Evolutionary conservation across 768 basidiomycete genomes (phyloP).

Genomic region (Clitopilus passeckerianus): DNA sequence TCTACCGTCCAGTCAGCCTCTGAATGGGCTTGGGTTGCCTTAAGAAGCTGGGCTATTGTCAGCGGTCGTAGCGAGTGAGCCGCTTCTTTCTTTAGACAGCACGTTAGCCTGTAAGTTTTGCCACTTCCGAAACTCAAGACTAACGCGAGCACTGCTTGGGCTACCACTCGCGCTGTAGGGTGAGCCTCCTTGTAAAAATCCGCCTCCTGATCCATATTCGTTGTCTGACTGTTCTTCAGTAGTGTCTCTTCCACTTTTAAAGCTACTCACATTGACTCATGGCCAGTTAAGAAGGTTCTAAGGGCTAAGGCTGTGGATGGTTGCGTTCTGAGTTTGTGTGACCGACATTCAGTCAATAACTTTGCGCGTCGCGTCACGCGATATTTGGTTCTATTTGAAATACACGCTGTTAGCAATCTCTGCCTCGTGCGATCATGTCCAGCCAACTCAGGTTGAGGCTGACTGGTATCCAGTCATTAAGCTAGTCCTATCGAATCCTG

Average conservation of each 20-base stretch:
- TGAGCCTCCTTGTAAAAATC: slow-evolving; percentile 56
- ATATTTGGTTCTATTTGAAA: neutral
- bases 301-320: neutral
- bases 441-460: neutral
- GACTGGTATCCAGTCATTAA: too few relatives aligned
- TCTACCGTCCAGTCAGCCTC: slow-evolving; percentile 90
- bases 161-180: slow-evolving; percentile 56
- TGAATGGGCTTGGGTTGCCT: slow-evolving; percentile 77
- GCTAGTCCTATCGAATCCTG: too few relatives aligned
- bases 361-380: neutral
- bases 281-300: neutral
- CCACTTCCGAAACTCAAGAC: slow-evolving; percentile 4
- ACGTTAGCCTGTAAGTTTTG: neutral
- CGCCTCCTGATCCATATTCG: slow-evolving; percentile 45
- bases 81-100: slow-evolving; percentile 25
- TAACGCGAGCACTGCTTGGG: slow-evolving; percentile 50
- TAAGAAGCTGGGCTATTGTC: slow-evolving; percentile 69
- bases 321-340: neutral
- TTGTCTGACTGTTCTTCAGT: slow-evolving; percentile 24
- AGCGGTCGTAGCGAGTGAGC: slow-evolving; percentile 55
- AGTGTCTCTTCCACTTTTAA: neutral
- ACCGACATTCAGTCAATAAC: slow-evolving; percentile 36
- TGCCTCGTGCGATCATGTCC: neutral
- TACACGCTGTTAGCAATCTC: neutral
- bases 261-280: slow-evolving; percentile 29